Evolutionary conservation across 2,329 filamentous ascomycete genomes (phyloP).

Genomic region (Talaromyces funiculosus): DNA sequence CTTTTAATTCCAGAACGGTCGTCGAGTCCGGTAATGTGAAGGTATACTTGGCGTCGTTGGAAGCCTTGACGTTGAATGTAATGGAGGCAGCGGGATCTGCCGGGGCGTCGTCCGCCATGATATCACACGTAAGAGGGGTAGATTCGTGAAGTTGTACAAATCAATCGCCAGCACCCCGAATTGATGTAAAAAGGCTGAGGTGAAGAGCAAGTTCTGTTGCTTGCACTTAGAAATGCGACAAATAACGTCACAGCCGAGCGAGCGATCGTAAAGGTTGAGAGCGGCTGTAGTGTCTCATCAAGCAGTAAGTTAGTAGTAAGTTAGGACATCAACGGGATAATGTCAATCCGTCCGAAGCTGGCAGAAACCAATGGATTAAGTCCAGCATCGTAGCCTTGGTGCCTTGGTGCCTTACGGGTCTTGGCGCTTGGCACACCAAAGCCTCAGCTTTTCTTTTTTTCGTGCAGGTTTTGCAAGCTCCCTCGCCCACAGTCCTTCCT

Average conservation of each 20-base stretch:
- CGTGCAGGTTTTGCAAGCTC: conserved; percentile 2
- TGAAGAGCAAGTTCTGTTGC: neutral
- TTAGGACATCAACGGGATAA: neutral
- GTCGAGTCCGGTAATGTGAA: conserved; percentile 73
- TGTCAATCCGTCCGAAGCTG: conserved; percentile 23
- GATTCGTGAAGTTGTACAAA: neutral
- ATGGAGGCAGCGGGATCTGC: conserved; percentile 63
- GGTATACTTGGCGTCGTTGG: conserved; percentile 77
- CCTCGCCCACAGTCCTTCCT: neutral
- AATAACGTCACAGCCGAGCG: neutral
- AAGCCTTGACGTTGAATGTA: conserved; percentile 97
- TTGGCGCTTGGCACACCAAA: conserved; percentile 13
- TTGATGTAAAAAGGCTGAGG: neutral
- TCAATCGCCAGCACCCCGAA: neutral
- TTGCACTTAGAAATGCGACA: neutral
- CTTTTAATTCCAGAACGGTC: conserved; percentile 80
- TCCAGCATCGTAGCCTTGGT: no score
- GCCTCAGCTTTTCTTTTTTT: conserved; percentile 13
- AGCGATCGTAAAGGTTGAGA: neutral
- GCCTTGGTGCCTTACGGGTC: neutral
- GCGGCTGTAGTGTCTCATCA: neutral
- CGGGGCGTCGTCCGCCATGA: conserved; percentile 38
- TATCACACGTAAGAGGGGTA: conserved; percentile 14
- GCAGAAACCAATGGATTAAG: conserved; percentile 32
- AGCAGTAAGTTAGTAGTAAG: neutral